Base-by-base conservation (phyloP, 805 yeast genomes). In the Zygosaccharomyces gambellarensis region DNA sequence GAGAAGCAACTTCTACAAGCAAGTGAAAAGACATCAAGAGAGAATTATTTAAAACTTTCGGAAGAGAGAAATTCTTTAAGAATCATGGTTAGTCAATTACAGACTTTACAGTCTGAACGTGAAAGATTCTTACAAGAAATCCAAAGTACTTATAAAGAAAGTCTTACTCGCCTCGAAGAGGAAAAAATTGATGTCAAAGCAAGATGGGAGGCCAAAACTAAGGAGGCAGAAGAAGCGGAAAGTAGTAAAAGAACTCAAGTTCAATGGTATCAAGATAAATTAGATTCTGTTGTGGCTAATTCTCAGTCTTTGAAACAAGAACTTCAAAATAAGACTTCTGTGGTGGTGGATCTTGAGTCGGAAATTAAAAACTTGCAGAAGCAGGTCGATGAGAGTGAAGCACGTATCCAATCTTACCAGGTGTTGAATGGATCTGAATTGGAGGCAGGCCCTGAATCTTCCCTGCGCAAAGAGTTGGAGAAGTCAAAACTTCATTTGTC, bases 31-130 rank as follows among this genome's bases (percentile, higher is more conserved):
- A 70, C 84, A 9, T 63, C 86, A 28, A 69, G 75, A 29, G 68
- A 69, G 11, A 88, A 85, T 52, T 73, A 81, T 38, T 67, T 69
- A 6, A 75, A 72, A 27, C 66, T 86, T 48, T 68, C 74, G 40
- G 74, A 75, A 2, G 96, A 89, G 60, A 81, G 79, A 57, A 65
- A 75, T 5, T 75, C 79, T 46, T 68, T 87, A 36, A 82, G 77
- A 55, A 74, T 78, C 3, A 71, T 82, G 50, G 74, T 86, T 8
- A 64, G 77, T 6, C 83, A 77, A 57, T 67, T 87, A 40, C 92
- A 87, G 64, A 60, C 80, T 2, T 61, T 80, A 36, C 80, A 81
- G 48, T 73, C 73, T 46, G 90, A 87, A 60, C 74, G 90, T 46
- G 85, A 83, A 45, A 55, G 66, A 1, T 69, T 79, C 5, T 72